phyloP scores from a whole-genome alignment of 2,329 filamentous ascomycete genomes.

The Fusarium keratoplasticum region DNA sequence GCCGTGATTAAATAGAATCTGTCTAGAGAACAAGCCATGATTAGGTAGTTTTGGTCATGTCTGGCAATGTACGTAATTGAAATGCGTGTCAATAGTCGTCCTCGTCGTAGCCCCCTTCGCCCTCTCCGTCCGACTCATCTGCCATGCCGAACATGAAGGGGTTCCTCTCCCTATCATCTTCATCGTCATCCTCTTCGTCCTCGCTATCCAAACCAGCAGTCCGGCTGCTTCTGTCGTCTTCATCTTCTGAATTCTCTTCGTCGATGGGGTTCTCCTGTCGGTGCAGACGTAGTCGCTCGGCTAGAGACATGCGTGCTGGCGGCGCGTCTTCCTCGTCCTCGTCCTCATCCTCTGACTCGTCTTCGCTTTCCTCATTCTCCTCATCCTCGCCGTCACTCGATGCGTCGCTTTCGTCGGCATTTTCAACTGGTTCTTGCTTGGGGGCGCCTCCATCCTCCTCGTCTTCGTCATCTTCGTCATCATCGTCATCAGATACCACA shows the following conservation, averaged over 20 bases:
- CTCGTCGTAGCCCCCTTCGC: conserved; percentile 30
- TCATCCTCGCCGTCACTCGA: neutral
- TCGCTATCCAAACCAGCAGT: conserved; percentile 32
- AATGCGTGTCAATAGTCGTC: conserved; percentile 20
- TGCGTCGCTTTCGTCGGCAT: neutral
- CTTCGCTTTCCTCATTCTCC: conserved; percentile 1
- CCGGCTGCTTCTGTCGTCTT: conserved; percentile 28
- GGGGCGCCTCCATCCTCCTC: conserved; percentile 27
- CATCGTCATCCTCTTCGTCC: conserved; percentile 34
- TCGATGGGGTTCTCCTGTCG: conserved; percentile 34
- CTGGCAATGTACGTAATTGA: neutral
- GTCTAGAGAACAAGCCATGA: neutral
- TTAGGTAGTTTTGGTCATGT: neutral
- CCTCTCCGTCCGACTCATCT: conserved; percentile 47
- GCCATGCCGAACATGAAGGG: conserved; percentile 50
- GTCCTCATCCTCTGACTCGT: conserved; percentile 14
- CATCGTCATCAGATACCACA: conserved; percentile 28
- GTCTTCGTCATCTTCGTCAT: conserved; percentile 35
- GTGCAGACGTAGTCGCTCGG: conserved; percentile 31
- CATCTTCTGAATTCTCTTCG: conserved; percentile 6
- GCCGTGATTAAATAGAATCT: neutral
- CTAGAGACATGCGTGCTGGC: conserved; percentile 22
- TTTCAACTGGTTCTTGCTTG: neutral
- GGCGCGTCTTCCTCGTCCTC: conserved; percentile 28
- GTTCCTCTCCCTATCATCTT: conserved; percentile 37